Conservation (phyloP, 2,329 filamentous ascomycete genomes). For the Fusarium brevicatenulatum region DNA sequence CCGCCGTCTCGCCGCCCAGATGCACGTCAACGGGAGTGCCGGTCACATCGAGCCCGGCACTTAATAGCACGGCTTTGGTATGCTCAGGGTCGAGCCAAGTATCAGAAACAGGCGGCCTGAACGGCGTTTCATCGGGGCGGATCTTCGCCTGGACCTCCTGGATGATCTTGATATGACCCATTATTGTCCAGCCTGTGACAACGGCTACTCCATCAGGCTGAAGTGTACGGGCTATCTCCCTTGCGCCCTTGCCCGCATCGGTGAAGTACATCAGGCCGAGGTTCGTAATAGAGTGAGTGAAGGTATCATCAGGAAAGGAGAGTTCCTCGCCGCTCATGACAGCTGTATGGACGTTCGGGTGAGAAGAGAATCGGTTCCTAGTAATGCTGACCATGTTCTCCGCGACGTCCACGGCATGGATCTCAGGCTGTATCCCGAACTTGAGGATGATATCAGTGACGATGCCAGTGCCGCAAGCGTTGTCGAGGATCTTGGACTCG, state of each 20-base stretch:
- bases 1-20: background rate
- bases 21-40: background rate
- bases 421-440: background rate
- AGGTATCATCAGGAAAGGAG: background rate
- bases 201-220: background rate
- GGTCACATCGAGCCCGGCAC: background rate
- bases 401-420: background rate
- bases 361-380: rapidly evolving
- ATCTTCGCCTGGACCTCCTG: background rate
- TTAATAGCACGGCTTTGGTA: background rate
- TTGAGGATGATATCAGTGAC: background rate
- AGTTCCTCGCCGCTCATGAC: background rate
- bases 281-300: background rate
- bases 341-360: rapidly evolving
- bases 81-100: background rate
- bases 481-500: background rate
- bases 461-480: background rate
- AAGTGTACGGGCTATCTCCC: background rate
- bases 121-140: rapidly evolving
- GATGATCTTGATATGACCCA: background rate
- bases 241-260: rapidly evolving
- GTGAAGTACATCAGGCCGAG: background rate
- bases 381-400: background rate
- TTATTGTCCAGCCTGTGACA: rapidly evolving
- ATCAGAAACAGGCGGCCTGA: rapidly evolving